phyloP scores from a whole-genome alignment of 2,329 filamentous ascomycete species.

The Cordyceps cateniannulata region DNA sequence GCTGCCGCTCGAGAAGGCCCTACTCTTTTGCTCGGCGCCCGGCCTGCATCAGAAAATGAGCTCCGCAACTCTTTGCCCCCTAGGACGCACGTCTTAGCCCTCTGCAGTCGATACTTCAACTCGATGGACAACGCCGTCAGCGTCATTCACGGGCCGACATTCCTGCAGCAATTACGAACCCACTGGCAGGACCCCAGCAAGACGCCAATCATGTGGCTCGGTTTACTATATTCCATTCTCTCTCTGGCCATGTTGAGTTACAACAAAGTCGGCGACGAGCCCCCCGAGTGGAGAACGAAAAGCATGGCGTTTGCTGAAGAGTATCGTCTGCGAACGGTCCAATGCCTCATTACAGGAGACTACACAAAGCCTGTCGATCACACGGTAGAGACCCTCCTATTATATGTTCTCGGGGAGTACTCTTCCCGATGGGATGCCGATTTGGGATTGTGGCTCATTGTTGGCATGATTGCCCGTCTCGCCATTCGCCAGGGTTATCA shows the following conservation, averaged over 20 bases:
- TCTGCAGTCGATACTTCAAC: constrained; percentile 88
- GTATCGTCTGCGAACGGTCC: constrained; percentile 67
- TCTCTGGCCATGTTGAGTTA: constrained; percentile 74
- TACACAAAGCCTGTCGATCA: constrained; percentile 69
- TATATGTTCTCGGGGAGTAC: constrained; percentile 72
- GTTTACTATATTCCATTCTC: constrained; percentile 68
- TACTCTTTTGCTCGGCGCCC: constrained; percentile 71
- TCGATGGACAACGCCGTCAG: constrained; percentile 65
- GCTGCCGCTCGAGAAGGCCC: constrained; percentile 56
- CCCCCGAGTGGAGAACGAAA: constrained; percentile 67
- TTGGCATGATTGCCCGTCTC: constrained; percentile 49
- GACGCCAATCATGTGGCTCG: constrained; percentile 71
- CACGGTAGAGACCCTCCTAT: constrained; percentile 70
- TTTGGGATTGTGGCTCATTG: constrained; percentile 55
- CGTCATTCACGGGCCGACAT: constrained; percentile 78
- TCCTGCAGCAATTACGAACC: constrained; percentile 61
- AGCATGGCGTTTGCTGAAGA: constrained; percentile 53
- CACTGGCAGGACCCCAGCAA: constrained; percentile 69
- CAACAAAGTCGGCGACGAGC: constrained; percentile 72
- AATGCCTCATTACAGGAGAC: constrained; percentile 69
- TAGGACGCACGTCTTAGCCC: constrained; percentile 73
- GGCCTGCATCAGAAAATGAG: constrained; percentile 66
- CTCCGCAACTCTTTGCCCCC: constrained; percentile 73
- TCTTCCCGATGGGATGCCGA: constrained; percentile 68
- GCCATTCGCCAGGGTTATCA: constrained; percentile 70